Base-by-base conservation (phyloP, 2,329 filamentous ascomycete species). In the Aspergillus sp. region DNA sequence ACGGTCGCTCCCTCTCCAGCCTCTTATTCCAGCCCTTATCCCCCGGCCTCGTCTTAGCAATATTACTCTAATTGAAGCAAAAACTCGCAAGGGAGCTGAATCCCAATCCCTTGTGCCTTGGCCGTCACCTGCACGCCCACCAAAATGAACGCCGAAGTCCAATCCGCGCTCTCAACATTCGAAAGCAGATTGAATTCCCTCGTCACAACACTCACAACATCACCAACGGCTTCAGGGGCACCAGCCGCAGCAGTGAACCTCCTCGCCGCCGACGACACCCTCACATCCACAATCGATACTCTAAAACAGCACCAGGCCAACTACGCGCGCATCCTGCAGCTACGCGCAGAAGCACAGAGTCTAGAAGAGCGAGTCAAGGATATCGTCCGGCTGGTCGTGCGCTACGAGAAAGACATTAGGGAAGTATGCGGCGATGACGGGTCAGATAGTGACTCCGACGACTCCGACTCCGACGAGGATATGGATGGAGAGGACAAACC, bases 231-330 rank as follows among this genome's bases (percentile, higher is more conserved):
- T 20, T 66, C 75, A 7, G 72, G 71, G 42, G 77, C 76, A 1
- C 77, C 77, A 2, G 68, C 74, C 7, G 74, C 76, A 4, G 71
- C 76, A 4, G 51, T 71, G 51, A 68, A 72, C 52, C 68, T 80
- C 7, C 65, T 79, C 32, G 65, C 73, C 47, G 75, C 76, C 8
- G 77, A 80, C 63, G 74, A 78, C 61, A 64, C 64, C 12, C 66
- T 80, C 24, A 70, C 74, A 22, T 68, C 71, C n/a, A 69, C 76
- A 18, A 70, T 80, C 22, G 62, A 73, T 22, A 74, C 74, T 3
- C 75, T 80, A 13, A 73, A 75, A 57, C 66, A 62, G 18, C 78
- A 80, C 64, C 78, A 80, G 62, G 67, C 71, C 41, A 80, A 80
- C 60, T 75, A 79, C 54, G 69, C 71, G 1, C 73, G 64, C 24